Percentiles rank a stretch among this genome's conserved stretches.
Conservation (phyloP, 2,329 filamentous ascomycete species). For the Aspergillus ochraceus region DNA sequence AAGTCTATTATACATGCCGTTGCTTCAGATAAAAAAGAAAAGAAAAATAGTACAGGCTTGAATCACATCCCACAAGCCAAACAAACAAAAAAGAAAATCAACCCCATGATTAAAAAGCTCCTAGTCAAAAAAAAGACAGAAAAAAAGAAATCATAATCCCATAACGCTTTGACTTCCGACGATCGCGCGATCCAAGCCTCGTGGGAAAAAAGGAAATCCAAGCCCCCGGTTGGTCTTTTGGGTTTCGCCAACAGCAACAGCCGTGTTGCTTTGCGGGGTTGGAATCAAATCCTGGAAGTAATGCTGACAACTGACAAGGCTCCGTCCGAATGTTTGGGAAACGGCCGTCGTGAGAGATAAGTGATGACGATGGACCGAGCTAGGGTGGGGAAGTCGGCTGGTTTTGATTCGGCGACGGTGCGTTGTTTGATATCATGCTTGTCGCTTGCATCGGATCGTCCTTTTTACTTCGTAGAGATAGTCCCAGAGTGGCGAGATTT, state of each 20-base stretch:
- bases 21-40: constrained; percentile 27
- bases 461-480: background rate
- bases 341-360: constrained; percentile 11
- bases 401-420: background rate
- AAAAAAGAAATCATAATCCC: constrained; percentile 4
- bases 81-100: constrained; percentile 8
- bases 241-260: background rate
- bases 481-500: background rate
- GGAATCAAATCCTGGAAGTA: background rate
- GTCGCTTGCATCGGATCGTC: background rate
- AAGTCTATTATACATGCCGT: constrained; percentile 40
- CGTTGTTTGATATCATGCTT: background rate
- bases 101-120: constrained; percentile 8
- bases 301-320: background rate
- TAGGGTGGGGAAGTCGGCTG: background rate
- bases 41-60: constrained; percentile 17
- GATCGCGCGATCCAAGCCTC: constrained; percentile 6
- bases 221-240: background rate
- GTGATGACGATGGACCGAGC: constrained; percentile 1
- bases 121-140: constrained; percentile 6
- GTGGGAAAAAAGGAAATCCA: background rate
- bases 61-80: too few relatives aligned
- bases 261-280: background rate
- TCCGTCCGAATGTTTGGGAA: background rate
- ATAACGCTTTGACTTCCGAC: constrained; percentile 4